Evolutionary conservation across 345 rosid species (phyloP).

Genomic region (Streptanthus diversifolius): DNA sequence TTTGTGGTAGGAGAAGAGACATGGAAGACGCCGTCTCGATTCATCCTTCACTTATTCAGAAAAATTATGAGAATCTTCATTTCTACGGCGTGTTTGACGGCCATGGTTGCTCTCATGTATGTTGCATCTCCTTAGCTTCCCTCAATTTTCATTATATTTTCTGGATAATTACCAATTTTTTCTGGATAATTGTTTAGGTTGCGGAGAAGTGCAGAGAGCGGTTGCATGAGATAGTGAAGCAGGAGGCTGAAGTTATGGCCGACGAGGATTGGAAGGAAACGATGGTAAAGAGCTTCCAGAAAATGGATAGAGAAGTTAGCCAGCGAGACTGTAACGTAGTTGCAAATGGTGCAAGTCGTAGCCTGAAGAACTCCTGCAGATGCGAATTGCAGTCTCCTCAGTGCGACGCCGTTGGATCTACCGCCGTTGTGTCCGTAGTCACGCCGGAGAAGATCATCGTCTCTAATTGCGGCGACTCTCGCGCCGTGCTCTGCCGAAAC

Average conservation of each 20-base stretch:
- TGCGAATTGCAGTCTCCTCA: constrained; percentile 77
- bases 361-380: constrained; percentile 39
- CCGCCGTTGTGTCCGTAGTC: constrained; percentile 70
- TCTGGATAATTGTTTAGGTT: neutral
- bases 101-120: constrained; percentile 98
- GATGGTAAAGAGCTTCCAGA: constrained; percentile 51
- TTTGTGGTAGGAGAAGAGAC: constrained; percentile 87
- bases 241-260: constrained; percentile 24
- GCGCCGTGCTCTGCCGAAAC: constrained; percentile 79
- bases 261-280: constrained; percentile 51
- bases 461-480: constrained; percentile 86
- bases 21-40: constrained; percentile 94
- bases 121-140: neutral
- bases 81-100: constrained; percentile 91
- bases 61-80: constrained; percentile 31
- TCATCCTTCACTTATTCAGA: constrained; percentile 38
- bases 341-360: constrained; percentile 9
- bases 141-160: neutral
- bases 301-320: constrained; percentile 64
- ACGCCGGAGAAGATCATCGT: constrained; percentile 63
- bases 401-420: constrained; percentile 87
- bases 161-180: neutral
- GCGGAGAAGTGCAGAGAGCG: constrained; percentile 37
- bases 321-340: constrained; percentile 24
- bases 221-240: constrained; percentile 38